Conservation (phyloP, 1,284 basidiomycete species). For the Thelephora terrestris region DNA sequence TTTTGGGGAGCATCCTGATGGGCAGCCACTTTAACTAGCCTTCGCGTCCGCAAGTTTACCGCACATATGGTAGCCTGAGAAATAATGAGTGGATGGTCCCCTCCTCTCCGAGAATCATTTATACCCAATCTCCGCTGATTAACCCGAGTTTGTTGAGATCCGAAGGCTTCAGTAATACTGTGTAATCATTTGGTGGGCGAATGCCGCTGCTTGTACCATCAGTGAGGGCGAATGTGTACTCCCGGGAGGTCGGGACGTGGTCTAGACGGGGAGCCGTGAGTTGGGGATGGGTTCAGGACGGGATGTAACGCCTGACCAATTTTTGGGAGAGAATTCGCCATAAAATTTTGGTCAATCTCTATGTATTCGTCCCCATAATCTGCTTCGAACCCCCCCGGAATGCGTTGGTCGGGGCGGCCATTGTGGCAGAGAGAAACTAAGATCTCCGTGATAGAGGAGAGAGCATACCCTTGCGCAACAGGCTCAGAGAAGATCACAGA, state of each 20-base stretch:
- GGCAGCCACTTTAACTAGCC: conserved; percentile 7
- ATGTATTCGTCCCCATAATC: conserved; percentile 18
- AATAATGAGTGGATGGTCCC: neutral
- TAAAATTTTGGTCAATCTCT: conserved; percentile 60
- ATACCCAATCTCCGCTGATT: conserved; percentile 89
- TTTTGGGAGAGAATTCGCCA: conserved; percentile 35
- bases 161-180: conserved; percentile 45
- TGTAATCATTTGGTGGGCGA: conserved; percentile 28
- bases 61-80: conserved; percentile 20
- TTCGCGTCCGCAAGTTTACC: neutral
- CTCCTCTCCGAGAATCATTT: conserved; percentile 17
- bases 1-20: neutral
- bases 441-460: conserved; percentile 43
- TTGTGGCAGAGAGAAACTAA: conserved; percentile 35
- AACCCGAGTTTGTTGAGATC: conserved; percentile 69
- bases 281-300: neutral
- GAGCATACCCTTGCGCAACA: conserved; percentile 58
- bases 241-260: too few species aligned
- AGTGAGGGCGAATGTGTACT: too few species aligned
- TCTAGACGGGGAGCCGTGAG: neutral
- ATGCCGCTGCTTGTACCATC: too few species aligned
- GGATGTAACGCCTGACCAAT: neutral
- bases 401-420: conserved; percentile 9
- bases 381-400: conserved; percentile 11
- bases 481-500: conserved; percentile 42